Conservation (phyloP, 2,329 filamentous ascomycete genomes). For the Verticillium nonalfalfae region DNA sequence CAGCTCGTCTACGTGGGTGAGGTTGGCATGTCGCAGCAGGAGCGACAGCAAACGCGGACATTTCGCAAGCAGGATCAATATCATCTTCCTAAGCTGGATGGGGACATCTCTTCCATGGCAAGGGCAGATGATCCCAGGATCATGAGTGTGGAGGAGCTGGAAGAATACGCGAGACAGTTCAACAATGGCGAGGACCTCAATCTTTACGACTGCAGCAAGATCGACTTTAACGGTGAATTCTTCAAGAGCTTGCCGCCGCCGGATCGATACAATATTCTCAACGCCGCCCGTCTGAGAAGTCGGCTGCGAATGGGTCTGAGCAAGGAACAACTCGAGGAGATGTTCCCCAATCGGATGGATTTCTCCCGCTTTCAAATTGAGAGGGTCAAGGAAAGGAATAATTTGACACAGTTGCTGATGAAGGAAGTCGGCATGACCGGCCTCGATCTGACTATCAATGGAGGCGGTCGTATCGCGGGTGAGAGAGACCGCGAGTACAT, state of each 20-base stretch:
- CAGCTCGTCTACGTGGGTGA: conserved; percentile 89
- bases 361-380: conserved; percentile 97
- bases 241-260: conserved; percentile 85
- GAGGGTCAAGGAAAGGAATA: conserved; percentile 84
- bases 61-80: conserved; percentile 94
- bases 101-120: conserved; percentile 77
- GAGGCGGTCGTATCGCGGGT: conserved; percentile 64
- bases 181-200: conserved; percentile 86
- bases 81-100: conserved; percentile 81
- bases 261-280: conserved; percentile 95
- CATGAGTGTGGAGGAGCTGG: conserved; percentile 91
- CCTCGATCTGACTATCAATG: conserved; percentile 59
- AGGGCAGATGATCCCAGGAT: conserved; percentile 88
- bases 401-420: conserved; percentile 93
- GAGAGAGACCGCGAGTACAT: conserved; percentile 94
- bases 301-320: conserved; percentile 91
- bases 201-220: conserved; percentile 95
- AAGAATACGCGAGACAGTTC: conserved; percentile 90
- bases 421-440: conserved; percentile 84
- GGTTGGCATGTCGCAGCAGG: conserved; percentile 69
- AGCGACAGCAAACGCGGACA: conserved; percentile 65
- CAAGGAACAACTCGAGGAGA: conserved; percentile 89
- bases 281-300: conserved; percentile 83
- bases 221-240: conserved; percentile 94
- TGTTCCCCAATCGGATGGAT: conserved; percentile 97